These are phyloP conservation scores for Tilletia indica DNA, from an alignment of 1,284 basidiomycete species.

Conservation along the genomic window DNA sequence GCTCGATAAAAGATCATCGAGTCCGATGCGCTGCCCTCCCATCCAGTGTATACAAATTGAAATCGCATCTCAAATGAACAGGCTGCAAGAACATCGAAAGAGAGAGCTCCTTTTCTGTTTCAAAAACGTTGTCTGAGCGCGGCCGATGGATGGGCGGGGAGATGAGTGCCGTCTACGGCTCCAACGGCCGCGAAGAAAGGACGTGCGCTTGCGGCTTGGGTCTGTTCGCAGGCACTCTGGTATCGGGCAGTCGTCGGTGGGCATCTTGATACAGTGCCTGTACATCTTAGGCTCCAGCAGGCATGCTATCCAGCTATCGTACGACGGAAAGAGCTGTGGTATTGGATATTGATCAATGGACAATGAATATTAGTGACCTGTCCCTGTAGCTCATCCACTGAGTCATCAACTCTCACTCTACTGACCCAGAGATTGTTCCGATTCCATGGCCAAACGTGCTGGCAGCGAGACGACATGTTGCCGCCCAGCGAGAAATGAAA, in stretches of 20 bases:
- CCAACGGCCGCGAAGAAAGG: too few relatives aligned
- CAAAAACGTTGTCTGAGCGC: slow-evolving; percentile 32
- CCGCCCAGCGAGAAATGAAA: background rate
- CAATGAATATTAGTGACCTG: background rate
- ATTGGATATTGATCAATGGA: too few relatives aligned
- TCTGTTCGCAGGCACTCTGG: too few relatives aligned
- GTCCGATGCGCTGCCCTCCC: slow-evolving; percentile 58
- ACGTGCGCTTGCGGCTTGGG: too few relatives aligned
- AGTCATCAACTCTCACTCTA: background rate
- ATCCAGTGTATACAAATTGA: slow-evolving; percentile 54
- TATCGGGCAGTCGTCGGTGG: too few relatives aligned
- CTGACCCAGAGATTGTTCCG: background rate
- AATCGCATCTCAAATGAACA: slow-evolving; percentile 51
- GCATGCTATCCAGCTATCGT: background rate
- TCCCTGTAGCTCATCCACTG: background rate
- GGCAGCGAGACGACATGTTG: background rate
- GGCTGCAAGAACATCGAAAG: slow-evolving; percentile 54
- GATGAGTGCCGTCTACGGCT: slow-evolving; percentile 49
- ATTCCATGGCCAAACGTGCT: background rate
- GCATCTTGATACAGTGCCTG: background rate
- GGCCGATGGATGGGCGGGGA: slow-evolving; percentile 39
- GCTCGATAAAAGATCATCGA: background rate
- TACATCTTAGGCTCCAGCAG: background rate
- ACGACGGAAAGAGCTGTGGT: background rate
- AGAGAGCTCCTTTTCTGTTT: slow-evolving; percentile 47